Conservation (phyloP, 2,329 filamentous ascomycete species). For the Diplodia intermedia region DNA sequence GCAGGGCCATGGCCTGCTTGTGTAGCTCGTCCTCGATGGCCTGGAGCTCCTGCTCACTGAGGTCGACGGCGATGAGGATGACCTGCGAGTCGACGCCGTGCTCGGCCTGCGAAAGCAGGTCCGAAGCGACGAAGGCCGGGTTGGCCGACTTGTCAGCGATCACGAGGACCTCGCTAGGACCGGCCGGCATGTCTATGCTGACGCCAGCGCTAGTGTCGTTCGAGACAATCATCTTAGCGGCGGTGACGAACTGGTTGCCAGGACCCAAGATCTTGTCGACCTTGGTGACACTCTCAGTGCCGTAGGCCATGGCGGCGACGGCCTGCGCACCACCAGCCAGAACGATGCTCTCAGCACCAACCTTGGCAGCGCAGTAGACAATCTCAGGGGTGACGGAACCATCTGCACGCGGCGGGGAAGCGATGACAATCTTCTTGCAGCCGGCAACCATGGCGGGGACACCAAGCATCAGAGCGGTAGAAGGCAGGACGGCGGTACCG, state of each 20-base stretch:
- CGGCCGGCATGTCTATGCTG: conserved; percentile 97
- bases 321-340: conserved; percentile 95
- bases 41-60: conserved; percentile 73
- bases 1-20: conserved; percentile 82
- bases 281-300: conserved; percentile 91
- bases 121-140: conserved; percentile 93
- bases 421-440: conserved; percentile 92
- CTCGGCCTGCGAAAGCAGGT: conserved; percentile 93
- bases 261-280: conserved; percentile 99
- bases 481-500: conserved; percentile 95
- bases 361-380: conserved; percentile 95
- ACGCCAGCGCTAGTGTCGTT: conserved; percentile 97
- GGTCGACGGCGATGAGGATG: conserved; percentile 82
- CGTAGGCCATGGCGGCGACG: conserved; percentile 95
- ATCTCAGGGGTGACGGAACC: conserved; percentile 95
- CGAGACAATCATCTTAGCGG: conserved; percentile 96
- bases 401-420: conserved; percentile 87
- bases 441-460: conserved; percentile 97
- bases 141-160: conserved; percentile 87
- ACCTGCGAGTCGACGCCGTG: conserved; percentile 97
- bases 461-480: conserved; percentile 96
- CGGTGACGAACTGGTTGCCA: conserved; percentile 98
- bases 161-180: conserved; percentile 95
- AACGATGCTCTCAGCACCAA: conserved; percentile 94
- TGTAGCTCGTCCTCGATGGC: conserved; percentile 94